phyloP scores from a whole-genome alignment of 2,329 filamentous ascomycete species.

The Ceratocystis colombiana region DNA sequence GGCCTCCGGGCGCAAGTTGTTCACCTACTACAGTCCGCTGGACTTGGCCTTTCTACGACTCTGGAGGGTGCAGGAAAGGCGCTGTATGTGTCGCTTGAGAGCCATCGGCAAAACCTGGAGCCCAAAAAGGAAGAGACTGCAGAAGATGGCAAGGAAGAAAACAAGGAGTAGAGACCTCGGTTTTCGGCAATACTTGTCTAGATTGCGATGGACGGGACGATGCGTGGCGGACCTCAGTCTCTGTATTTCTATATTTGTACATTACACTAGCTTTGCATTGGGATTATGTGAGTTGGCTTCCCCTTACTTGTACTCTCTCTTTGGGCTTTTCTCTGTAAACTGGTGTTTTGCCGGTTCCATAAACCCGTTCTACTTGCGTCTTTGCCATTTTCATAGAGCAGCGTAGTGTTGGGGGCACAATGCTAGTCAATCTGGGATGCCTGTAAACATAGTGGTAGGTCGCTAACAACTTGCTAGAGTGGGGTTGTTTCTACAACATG shows the following conservation, averaged over 20 bases:
- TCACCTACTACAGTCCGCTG: constrained; percentile 66
- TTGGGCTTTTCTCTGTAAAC: neutral
- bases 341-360: neutral
- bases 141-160: neutral
- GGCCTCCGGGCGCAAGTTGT: constrained; percentile 75
- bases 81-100: constrained; percentile 80
- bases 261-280: neutral
- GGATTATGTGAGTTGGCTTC: neutral
- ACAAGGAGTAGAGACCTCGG: constrained; percentile 16
- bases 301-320: neutral
- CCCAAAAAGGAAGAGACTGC: constrained; percentile 35
- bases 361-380: neutral
- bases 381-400: too few species aligned
- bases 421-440: too few species aligned
- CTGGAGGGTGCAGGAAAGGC: constrained; percentile 72
- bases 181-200: neutral
- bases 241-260: constrained; percentile 7
- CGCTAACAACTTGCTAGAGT: too few species aligned
- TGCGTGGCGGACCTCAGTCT: neutral
- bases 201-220: neutral
- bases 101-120: constrained; percentile 69
- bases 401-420: too few species aligned
- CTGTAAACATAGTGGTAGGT: too few species aligned
- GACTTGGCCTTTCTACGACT: constrained; percentile 64
- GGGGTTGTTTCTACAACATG: too few species aligned